Base-by-base conservation (phyloP, 225 moss, liverwort and hornwort genomes). In the Physcomitrium patens region DNA sequence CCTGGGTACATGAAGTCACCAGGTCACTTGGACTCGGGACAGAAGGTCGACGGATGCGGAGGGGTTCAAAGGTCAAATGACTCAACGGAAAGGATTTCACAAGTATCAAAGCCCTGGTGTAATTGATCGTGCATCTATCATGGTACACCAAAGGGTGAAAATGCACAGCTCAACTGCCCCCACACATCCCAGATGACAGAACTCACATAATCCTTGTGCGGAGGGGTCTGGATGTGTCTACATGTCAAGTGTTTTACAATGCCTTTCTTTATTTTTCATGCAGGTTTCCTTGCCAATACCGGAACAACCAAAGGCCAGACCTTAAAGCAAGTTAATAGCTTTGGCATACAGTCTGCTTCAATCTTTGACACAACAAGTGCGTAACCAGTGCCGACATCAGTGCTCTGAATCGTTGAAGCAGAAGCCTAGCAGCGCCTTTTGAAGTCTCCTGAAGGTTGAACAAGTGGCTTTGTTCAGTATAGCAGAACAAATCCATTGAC, bases 141-240 rank as follows among this genome's bases (percentile, higher is more conserved):
- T 24, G 20, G 48, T 60, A 65, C 74, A 65, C 56, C 72, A 80
- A 80, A 52, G 45, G 80, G 80, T 69, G 73, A 52, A 57, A 68
- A 15, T 61, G 68, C 74, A 50, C 62, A 68, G 63, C 54, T 80
- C 56, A 37, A 70, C 69, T 67, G 55, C 14, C 77, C 66, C 55
- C 74, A 49, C 80, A 70, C 77, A 77, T 84, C 80, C 54, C 59
- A 70, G 65, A 61, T 77, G 20, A 54, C 22, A 73, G 53, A 59
- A 66, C 70, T 61, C 48, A 11, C 54, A n/a, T 44, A 17, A 66
- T 47, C 75, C 14, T 20, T 63, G 64, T 72, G 49, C 60, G 41
- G 63, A 60, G 44, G 64, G 64, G 54, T 75, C 26, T 74, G 19
- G 58, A 74, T 82, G 60, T 77, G 42, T 71, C 48, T 42, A 27